These are phyloP conservation scores for Talaromyces sp. DNA, from an alignment of 2,329 filamentous ascomycete species.

Conservation along the genomic window DNA sequence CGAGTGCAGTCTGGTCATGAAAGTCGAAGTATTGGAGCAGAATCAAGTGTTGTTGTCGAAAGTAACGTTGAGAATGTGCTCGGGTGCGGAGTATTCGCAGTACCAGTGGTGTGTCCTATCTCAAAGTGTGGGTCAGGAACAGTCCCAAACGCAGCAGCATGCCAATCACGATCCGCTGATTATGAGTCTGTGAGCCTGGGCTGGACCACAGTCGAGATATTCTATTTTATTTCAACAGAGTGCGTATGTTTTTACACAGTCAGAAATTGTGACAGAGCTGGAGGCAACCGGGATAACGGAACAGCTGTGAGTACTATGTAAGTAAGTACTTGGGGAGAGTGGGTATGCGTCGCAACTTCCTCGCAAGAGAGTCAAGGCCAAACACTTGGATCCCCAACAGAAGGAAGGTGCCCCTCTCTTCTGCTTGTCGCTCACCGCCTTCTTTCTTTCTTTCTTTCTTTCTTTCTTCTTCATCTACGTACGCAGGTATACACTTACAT, in stretches of 20 bases:
- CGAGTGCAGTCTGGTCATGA: slow-evolving; percentile 5
- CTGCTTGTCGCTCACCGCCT: slow-evolving; percentile 4
- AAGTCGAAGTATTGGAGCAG: neutral
- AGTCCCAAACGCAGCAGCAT: neutral
- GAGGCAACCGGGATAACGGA: neutral
- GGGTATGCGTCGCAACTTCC: slow-evolving; percentile 2
- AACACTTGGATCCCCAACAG: neutral
- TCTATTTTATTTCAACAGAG: neutral
- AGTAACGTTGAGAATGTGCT: slow-evolving; percentile 1
- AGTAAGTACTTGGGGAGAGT: neutral
- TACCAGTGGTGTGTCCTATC: neutral
- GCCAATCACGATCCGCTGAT: slow-evolving; percentile 5
- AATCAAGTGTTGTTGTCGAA: neutral
- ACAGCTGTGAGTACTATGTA: too few relatives aligned
- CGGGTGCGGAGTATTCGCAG: slow-evolving; percentile 12
- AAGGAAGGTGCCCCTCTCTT: neutral
- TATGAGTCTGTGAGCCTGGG: neutral
- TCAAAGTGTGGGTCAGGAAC: slow-evolving; percentile 11
- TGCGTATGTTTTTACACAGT: neutral
- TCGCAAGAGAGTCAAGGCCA: neutral
- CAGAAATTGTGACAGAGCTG: neutral
- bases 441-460: neutral
- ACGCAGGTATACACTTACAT: too few relatives aligned
- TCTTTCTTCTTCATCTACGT: neutral
- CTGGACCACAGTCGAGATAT: neutral